Evolutionary conservation across 1,284 basidiomycete genomes (phyloP), one percentile per base, ranked within the genome.

Genomic region (Amylostereum chailletii): DNA sequence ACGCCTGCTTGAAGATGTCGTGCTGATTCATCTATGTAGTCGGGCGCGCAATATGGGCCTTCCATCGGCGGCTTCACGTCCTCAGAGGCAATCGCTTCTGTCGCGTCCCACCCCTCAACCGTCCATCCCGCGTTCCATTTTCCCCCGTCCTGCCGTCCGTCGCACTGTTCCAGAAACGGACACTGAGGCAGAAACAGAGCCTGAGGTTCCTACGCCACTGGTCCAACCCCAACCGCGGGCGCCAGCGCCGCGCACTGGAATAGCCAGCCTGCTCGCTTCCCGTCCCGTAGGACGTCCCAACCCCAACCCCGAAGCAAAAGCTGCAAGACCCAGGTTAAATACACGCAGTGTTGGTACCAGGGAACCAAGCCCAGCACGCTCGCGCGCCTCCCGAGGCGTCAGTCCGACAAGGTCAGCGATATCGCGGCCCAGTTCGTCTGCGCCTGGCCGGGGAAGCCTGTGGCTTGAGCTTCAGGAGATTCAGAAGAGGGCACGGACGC

Each of bases 1-100:
- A 27, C 5, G 26, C 37, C 9, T 36, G 34, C 36, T 40, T 38
- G 38, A 29, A 30, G 27, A 43, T 53, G 29, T 54, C 30, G 31
- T 19, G 50, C 51, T 57, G 53, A 58, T 34, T 27, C 51, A 57
- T 19, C 11, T 33, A 48, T 39, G 38, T 45, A 81, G 78, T 49
- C 79, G 79, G 42, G 79, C 79, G 39, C 70, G 86, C 55, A 86
- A 86, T 65, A 73, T 90, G 51, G 80, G 83, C 50, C 70, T 90
- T 30, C 83, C 86, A 2, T 71, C 76, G 29, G 63, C 66, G 9
- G 60, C 61, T 29, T 46, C 57, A 34, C 47, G 36, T 49, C 53
- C 30, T 46, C 56, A 46, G 11, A 42, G 48, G 8, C 46, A 40
- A 32, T 54, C 46, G 32, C 49, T 39, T 37, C 47, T n/a, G 38